Evolutionary conservation across 306 rosid species (phyloP).

Genomic region (Pyrus communis): DNA sequence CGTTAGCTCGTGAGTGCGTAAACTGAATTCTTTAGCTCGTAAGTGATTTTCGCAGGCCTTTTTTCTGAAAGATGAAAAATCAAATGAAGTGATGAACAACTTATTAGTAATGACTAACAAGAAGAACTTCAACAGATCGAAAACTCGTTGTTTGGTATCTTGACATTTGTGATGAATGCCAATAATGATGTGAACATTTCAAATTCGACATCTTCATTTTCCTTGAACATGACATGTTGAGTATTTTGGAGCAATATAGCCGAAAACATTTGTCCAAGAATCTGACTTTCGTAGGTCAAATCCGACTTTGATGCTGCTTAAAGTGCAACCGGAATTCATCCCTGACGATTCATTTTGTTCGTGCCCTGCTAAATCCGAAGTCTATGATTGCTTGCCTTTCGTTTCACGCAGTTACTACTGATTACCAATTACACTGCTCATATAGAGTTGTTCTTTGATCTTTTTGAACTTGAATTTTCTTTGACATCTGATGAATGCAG

Average conservation of each 20-base stretch:
- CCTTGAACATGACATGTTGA: not conserved
- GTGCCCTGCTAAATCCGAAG: not conserved
- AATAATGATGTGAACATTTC: not conserved
- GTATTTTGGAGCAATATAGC: not conserved
- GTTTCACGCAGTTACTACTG: not conserved
- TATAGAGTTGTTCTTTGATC: not conserved
- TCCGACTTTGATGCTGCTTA: not conserved
- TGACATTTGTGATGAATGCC: not conserved
- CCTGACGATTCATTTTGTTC: not conserved
- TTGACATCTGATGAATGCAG: not conserved
- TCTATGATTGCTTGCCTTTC: not conserved
- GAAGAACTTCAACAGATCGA: not conserved
- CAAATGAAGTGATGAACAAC: not conserved
- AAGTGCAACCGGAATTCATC: not conserved
- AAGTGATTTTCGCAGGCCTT: no score
- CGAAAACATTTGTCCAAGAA: not conserved
- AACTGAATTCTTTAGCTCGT: no score
- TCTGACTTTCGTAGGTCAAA: not conserved
- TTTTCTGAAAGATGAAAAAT: not conserved
- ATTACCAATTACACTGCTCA: not conserved
- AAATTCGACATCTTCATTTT: not conserved
- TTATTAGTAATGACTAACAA: not conserved
- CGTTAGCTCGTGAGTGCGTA: no score
- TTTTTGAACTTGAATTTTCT: not conserved
- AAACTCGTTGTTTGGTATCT: not conserved